A percentile compares a stretch with the other conserved stretches of the same genome.
phyloP scores from a whole-genome alignment of 2,329 filamentous ascomycete species.

The Scleromitrula shiraiana region DNA sequence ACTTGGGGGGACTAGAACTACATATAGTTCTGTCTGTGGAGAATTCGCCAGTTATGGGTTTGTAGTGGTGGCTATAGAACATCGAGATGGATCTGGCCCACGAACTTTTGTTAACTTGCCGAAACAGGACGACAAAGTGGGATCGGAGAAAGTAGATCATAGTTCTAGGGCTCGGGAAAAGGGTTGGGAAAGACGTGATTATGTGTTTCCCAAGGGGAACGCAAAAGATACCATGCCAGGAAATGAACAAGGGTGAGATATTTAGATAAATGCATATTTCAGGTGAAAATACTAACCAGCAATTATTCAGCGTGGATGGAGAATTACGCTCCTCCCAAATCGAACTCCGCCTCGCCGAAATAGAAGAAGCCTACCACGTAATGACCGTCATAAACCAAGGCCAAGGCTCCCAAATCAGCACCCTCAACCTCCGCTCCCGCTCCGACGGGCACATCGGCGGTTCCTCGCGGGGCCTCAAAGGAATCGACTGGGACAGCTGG shows the following conservation, averaged over 20 bases:
- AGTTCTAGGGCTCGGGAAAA: slow-evolving; percentile 32
- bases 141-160: slow-evolving; percentile 24
- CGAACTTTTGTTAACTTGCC: slow-evolving; percentile 52
- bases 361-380: slow-evolving; percentile 53
- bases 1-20: slow-evolving; percentile 53
- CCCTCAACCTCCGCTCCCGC: slow-evolving; percentile 46
- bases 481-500: slow-evolving; percentile 49
- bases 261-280: not conserved
- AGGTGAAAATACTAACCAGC: too few relatives aligned
- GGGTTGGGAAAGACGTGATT: slow-evolving; percentile 46
- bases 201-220: slow-evolving; percentile 54
- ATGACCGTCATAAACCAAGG: slow-evolving; percentile 47
- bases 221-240: slow-evolving; percentile 42
- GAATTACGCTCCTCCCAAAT: slow-evolving; percentile 54
- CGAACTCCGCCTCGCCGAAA: slow-evolving; percentile 53
- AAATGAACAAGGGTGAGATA: slow-evolving; percentile 42
- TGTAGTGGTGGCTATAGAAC: slow-evolving; percentile 56
- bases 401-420: slow-evolving; percentile 45
- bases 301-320: slow-evolving; percentile 40
- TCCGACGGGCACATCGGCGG: slow-evolving; percentile 44
- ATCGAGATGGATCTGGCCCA: slow-evolving; percentile 56
- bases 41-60: slow-evolving; percentile 61
- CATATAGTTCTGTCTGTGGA: slow-evolving; percentile 54
- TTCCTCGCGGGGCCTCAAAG: slow-evolving; percentile 49
- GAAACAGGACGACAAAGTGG: slow-evolving; percentile 32